Conservation (phyloP, 2,329 filamentous ascomycete species). For the Leptoxyphium fumago region DNA sequence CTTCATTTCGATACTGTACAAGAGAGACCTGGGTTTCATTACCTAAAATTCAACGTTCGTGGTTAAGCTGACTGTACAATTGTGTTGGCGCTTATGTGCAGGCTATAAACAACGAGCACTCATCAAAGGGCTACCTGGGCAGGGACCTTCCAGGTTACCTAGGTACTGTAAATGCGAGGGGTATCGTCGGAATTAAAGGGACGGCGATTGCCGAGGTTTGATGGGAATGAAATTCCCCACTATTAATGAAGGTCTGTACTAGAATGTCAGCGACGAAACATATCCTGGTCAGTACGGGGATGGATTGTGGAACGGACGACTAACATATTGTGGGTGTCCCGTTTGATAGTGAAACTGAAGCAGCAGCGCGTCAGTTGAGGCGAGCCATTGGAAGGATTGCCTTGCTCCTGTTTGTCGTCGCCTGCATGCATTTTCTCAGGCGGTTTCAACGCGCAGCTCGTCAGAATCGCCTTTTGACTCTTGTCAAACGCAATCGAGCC, state of each 20-base stretch:
- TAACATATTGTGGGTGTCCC: conserved; percentile 93
- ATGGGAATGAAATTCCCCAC: conserved; percentile 94
- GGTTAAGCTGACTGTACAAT: too few relatives aligned
- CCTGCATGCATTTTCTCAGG: conserved; percentile 38
- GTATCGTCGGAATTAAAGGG: too few relatives aligned
- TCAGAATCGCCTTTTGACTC: conserved; percentile 85
- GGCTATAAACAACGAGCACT: too few relatives aligned
- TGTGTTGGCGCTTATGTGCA: too few relatives aligned
- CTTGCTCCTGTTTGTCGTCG: not conserved
- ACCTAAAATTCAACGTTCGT: too few relatives aligned
- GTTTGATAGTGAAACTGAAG: conserved; percentile 91
- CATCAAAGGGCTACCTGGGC: too few relatives aligned
- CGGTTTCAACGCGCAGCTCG: conserved; percentile 79
- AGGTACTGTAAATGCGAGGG: too few relatives aligned
- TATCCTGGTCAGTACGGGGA: not conserved
- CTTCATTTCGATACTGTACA: too few relatives aligned
- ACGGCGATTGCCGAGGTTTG: conserved; percentile 29
- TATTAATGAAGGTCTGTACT: conserved; percentile 69
- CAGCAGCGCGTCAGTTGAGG: conserved; percentile 64
- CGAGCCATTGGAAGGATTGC: conserved; percentile 41
- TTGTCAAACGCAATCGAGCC: conserved; percentile 93
- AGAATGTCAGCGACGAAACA: not conserved
- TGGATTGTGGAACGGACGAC: conserved; percentile 22
- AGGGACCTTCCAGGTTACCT: too few relatives aligned
- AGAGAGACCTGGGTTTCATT: too few relatives aligned